phyloP scores from a whole-genome alignment of 176 grass and related monocot genomes.

The Metroxylon sagu region DNA sequence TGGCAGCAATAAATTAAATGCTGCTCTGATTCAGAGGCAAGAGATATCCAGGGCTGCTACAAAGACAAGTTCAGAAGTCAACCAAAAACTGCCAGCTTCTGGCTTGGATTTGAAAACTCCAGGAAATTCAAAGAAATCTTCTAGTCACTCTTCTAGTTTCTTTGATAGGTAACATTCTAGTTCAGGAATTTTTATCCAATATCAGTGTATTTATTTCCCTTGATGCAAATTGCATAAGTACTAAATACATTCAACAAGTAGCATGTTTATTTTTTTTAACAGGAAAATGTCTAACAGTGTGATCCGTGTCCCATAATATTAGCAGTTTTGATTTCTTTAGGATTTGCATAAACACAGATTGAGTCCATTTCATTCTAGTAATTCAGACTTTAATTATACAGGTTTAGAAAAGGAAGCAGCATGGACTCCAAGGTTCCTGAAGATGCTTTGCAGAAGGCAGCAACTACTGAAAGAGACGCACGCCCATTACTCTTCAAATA shows the following conservation, averaged over 20 bases:
- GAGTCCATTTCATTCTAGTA: not conserved
- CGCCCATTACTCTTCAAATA: conserved; percentile 92
- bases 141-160: conserved; percentile 36
- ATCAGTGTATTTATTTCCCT: too few relatives aligned
- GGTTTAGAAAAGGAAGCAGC: conserved; percentile 66
- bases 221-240: too few relatives aligned
- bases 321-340: too few relatives aligned
- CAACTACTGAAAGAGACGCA: conserved; percentile 58
- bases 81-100: conserved; percentile 6
- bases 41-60: not conserved
- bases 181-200: too few relatives aligned
- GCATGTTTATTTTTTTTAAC: too few relatives aligned
- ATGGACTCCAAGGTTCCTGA: conserved; percentile 23
- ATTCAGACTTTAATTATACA: conserved; percentile 26
- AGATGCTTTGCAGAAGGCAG: conserved; percentile 25
- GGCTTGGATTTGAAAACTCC: conserved; percentile 23
- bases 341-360: too few relatives aligned
- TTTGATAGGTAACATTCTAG: conserved; percentile 56
- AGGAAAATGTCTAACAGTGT: too few relatives aligned
- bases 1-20: conserved; percentile 25
- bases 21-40: conserved; percentile 21
- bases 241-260: too few relatives aligned
- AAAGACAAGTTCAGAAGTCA: conserved; percentile 8
- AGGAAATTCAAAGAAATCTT: conserved; percentile 40
- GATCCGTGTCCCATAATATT: too few relatives aligned